These are phyloP conservation scores for Paraphaeosphaeria minitans DNA, from an alignment of 2,329 filamentous ascomycete species.

Conservation along the genomic window DNA sequence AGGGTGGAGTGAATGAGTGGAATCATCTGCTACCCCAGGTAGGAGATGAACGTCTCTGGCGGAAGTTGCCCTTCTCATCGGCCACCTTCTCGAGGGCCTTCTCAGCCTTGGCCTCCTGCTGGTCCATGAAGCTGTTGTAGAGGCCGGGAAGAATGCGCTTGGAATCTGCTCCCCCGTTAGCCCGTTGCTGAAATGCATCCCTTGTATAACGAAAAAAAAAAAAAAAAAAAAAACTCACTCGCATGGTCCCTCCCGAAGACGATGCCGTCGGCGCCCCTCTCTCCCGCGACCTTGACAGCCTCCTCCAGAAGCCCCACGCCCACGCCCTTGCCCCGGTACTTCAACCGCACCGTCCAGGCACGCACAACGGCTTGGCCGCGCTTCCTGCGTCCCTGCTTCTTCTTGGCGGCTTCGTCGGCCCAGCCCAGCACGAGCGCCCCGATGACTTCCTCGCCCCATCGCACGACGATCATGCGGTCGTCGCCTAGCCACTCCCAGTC, in stretches of 20 bases:
- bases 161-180: slow-evolving; percentile 36
- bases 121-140: slow-evolving; percentile 44
- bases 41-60: slow-evolving; percentile 43
- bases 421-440: slow-evolving; percentile 73
- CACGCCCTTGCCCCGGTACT: slow-evolving; percentile 73
- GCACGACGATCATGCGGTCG: slow-evolving; percentile 62
- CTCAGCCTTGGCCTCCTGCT: slow-evolving; percentile 41
- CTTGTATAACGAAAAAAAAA: slow-evolving; percentile 21
- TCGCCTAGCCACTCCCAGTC: slow-evolving; percentile 66
- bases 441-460: slow-evolving; percentile 71
- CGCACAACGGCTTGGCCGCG: slow-evolving; percentile 74
- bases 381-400: slow-evolving; percentile 51
- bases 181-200: background rate
- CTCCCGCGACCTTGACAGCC: slow-evolving; percentile 70
- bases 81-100: slow-evolving; percentile 46
- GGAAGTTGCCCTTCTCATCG: slow-evolving; percentile 47
- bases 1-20: background rate
- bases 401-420: slow-evolving; percentile 56
- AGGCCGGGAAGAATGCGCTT: slow-evolving; percentile 40
- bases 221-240: slow-evolving; percentile 61
- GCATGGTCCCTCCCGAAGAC: slow-evolving; percentile 80
- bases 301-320: slow-evolving; percentile 75
- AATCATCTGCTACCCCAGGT: slow-evolving; percentile 45
- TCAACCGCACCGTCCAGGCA: slow-evolving; percentile 78
- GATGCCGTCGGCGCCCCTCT: slow-evolving; percentile 71